Base-by-base conservation (phyloP, 371 early-diverging fungal genomes). In the Mycotypha africana region DNA sequence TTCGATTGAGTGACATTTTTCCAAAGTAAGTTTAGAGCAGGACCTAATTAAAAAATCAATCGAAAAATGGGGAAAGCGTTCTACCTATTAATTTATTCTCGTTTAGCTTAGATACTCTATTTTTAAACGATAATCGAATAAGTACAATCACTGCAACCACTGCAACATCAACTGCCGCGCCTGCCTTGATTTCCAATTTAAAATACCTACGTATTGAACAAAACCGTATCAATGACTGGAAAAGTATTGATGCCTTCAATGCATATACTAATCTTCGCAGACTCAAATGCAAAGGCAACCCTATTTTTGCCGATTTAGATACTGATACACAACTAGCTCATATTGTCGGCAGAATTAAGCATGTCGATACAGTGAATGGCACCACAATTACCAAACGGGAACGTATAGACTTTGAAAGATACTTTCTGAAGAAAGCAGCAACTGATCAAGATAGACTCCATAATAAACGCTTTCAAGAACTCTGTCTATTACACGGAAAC, bases 321-420 rank as follows among this genome's bases (percentile, higher is more conserved):
- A 32, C 33, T 21, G 70, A 73, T 19, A 21, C 47, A 4, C 45
- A 51, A 17, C 36, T 47, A 10, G 51, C 64, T 0, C 66, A 70
- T 3, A 44, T 70, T 17, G 57, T 66, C 10, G 68, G 74, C 2
- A 61, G 70, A 25, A 63, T 74, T 20, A 47, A 46, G 19, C 38
- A 47, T 11, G 16, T 70, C 8, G 42, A 46, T 8, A 47, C 48
- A 3, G 48, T 64, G 3, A 65, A 74, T 45, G 74, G 74, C 19
- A 70, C 60, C 30, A 74, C 70, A 17, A 68, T 74, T 54, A 53
- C 77, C 5, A 42, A 53, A 2, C 62, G 65, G 15, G 80, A 82
- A 36, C 66, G 89, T 7, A 46, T 51, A 0, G 86, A 91, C 55
- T 77, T 85, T 41, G 93, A 92, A 56, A 64, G 87, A 16, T 89